A percentile compares a stretch with the other conserved stretches of the same genome.
Evolutionary conservation across 2,329 filamentous ascomycete species (phyloP).

Genomic region (Ambrosiella beaveri): DNA sequence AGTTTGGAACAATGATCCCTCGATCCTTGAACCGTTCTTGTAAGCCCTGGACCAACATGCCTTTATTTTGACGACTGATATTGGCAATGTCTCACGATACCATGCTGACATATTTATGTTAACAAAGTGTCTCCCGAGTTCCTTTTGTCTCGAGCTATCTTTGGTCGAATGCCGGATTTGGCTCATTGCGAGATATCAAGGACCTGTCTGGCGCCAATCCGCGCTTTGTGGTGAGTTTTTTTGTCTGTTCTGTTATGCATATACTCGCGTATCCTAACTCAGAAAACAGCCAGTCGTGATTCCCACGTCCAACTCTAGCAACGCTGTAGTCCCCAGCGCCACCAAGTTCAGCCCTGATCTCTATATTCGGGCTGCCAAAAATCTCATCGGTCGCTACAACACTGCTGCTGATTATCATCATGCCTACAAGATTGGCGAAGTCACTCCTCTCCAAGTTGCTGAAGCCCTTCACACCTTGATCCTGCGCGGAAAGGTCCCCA

Average conservation of each 20-base stretch:
- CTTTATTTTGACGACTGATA: too few species aligned
- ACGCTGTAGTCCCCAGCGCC: constrained; percentile 17
- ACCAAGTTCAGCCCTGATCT: constrained; percentile 27
- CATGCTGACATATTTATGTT: neutral
- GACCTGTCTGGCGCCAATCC: constrained; percentile 4
- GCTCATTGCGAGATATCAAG: constrained; percentile 7
- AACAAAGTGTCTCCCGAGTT: neutral
- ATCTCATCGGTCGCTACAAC: constrained; percentile 38
- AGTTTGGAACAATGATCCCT: too few species aligned
- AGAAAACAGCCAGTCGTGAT: constrained; percentile 36
- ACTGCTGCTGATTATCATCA: constrained; percentile 62
- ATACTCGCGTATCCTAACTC: neutral
- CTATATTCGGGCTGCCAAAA: constrained; percentile 23
- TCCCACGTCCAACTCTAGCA: constrained; percentile 25
- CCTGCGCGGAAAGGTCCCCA: constrained; percentile 34
- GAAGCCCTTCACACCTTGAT: constrained; percentile 57
- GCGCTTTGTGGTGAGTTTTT: constrained; percentile 12
- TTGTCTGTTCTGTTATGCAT: neutral
- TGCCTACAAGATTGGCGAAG: constrained; percentile 49
- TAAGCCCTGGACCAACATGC: too few species aligned
- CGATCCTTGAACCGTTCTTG: too few species aligned
- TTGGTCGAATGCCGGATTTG: constrained; percentile 13
- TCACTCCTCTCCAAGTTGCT: constrained; percentile 56
- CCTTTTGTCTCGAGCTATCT: constrained; percentile 7
- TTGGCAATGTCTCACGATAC: neutral